Percentiles rank a stretch among this genome's conserved stretches.
phyloP scores from a whole-genome alignment of 208 protist species.

The Spongospora subterranea region DNA sequence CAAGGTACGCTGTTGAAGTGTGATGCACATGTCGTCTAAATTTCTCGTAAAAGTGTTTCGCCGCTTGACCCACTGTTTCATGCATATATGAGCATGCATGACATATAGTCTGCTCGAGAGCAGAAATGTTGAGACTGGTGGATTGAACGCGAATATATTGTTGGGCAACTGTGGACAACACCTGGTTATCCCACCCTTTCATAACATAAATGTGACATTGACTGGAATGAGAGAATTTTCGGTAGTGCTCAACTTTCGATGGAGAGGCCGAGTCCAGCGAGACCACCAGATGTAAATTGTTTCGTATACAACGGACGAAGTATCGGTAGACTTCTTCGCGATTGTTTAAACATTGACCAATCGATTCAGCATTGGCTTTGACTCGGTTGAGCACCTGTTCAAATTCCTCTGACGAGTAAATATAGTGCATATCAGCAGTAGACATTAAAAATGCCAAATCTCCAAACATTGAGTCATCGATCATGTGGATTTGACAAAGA shows the following conservation, averaged over 20 bases:
- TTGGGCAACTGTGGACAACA: conserved; percentile 73
- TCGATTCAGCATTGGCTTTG: conserved; percentile 60
- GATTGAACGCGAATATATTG: background rate
- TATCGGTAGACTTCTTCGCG: conserved; percentile 87
- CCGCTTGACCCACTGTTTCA: conserved; percentile 56
- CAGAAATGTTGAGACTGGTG: background rate
- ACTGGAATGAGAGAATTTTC: conserved; percentile 92
- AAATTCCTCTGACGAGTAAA: conserved; percentile 92
- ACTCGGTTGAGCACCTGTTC: conserved; percentile 83
- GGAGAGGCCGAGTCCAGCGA: conserved; percentile 56
- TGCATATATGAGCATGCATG: conserved; percentile 89
- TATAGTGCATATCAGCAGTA: conserved; percentile 88
- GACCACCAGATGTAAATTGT: conserved; percentile 92
- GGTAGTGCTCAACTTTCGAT: conserved; percentile 84
- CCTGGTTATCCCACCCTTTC: conserved; percentile 90
- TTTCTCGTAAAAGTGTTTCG: conserved; percentile 88
- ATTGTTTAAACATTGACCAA: conserved; percentile 83
- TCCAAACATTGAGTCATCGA: background rate
- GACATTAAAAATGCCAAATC: background rate
- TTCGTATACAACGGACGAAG: conserved; percentile 88
- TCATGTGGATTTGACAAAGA: background rate
- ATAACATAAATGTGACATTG: conserved; percentile 97
- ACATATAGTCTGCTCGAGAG: background rate
- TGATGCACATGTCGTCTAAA: conserved; percentile 90
- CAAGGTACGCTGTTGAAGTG: conserved; percentile 91